Evolutionary conservation across 106 monocot species (phyloP).

Genomic region (Dendrobium catenatum): DNA sequence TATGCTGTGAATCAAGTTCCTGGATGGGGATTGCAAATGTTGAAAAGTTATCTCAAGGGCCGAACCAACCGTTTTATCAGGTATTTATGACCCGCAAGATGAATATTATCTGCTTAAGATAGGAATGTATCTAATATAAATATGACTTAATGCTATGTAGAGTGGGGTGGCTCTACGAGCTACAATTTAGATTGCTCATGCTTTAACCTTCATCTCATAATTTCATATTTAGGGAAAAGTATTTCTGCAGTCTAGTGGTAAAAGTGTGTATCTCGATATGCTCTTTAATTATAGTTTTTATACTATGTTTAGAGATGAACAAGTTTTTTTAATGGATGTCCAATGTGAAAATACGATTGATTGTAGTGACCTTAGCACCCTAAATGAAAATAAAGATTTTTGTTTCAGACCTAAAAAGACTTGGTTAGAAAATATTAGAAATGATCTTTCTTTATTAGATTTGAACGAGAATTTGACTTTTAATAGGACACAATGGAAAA

Average conservation of each 20-base stretch:
- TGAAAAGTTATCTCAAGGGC: conserved; percentile 61
- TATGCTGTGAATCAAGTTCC: conserved; percentile 90
- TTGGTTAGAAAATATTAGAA: too few species aligned
- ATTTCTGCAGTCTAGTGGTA: not conserved
- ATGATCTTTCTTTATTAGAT: too few species aligned
- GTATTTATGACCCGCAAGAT: conserved; percentile 14
- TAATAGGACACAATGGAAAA: too few species aligned
- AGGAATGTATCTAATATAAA: not conserved
- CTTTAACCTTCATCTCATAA: not conserved
- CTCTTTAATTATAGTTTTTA: not conserved
- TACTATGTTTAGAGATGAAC: not conserved
- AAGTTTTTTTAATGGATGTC: not conserved
- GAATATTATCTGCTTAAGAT: not conserved
- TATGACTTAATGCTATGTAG: not conserved
- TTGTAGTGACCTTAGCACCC: too few species aligned
- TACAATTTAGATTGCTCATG: not conserved
- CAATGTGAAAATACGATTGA: too few species aligned
- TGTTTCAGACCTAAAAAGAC: too few species aligned
- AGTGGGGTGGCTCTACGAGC: not conserved
- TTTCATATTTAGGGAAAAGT: not conserved
- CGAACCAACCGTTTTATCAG: conserved; percentile 97
- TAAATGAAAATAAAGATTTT: too few species aligned
- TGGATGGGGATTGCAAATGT: conserved; percentile 84
- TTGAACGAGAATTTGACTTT: too few species aligned
- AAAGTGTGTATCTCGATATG: not conserved